Evolutionary conservation across 257 asterid species (phyloP).

Genomic region (Gynochthodes officinalis): DNA sequence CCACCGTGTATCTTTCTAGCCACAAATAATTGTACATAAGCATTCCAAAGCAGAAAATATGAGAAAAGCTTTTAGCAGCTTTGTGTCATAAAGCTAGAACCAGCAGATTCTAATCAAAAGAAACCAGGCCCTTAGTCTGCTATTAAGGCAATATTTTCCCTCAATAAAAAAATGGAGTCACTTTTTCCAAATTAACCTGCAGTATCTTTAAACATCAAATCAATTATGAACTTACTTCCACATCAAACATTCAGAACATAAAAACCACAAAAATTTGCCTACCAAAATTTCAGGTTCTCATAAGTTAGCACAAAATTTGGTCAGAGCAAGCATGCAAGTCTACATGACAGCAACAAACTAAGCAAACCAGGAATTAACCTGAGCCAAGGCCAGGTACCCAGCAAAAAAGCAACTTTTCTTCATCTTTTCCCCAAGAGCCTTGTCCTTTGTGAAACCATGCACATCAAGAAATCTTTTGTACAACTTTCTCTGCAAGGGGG

Average conservation of each 20-base stretch:
- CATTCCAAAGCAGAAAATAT: too few relatives aligned
- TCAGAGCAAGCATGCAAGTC: not conserved
- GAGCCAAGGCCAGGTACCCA: constrained; percentile 97
- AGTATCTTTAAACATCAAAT: too few relatives aligned
- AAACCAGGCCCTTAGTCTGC: not conserved
- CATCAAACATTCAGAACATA: not conserved
- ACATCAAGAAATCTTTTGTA: constrained; percentile 88
- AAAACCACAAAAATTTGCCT: not conserved
- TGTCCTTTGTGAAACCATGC: constrained; percentile 90
- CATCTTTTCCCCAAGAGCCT: constrained; percentile 71
- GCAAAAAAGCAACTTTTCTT: constrained; percentile 81
- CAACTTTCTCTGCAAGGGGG: constrained; percentile 80
- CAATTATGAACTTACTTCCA: not conserved
- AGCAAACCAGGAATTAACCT: constrained; percentile 45
- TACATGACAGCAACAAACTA: constrained; percentile 8
- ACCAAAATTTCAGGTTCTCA: too few relatives aligned
- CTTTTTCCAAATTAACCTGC: too few relatives aligned
- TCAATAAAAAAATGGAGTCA: too few relatives aligned
- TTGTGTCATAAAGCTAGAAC: not conserved
- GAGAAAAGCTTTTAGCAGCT: too few relatives aligned
- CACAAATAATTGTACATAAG: too few relatives aligned
- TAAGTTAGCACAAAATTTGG: not conserved
- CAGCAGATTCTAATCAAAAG: not conserved
- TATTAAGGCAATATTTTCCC: too few relatives aligned
- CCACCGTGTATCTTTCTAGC: too few relatives aligned